phyloP scores from a whole-genome alignment of 345 rosid species.

The Rhizophora apiculata region DNA sequence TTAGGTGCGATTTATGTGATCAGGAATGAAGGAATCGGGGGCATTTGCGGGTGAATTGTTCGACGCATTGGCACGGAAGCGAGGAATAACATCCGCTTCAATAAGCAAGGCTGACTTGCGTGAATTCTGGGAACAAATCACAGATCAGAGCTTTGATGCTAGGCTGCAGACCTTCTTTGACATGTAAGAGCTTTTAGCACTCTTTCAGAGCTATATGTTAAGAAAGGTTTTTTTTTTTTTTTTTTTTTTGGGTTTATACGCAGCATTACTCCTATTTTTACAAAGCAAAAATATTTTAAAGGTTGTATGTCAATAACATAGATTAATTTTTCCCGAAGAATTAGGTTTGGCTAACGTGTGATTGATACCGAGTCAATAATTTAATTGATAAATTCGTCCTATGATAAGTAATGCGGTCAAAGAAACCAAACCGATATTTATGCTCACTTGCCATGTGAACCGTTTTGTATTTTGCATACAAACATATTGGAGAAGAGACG shows the following conservation, averaged over 20 bases:
- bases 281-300: no score
- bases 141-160: slow-evolving; percentile 67
- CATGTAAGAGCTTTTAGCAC: slow-evolving; percentile 41
- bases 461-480: no score
- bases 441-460: background rate
- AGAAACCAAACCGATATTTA: background rate
- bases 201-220: no score
- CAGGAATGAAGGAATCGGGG: slow-evolving; percentile 76
- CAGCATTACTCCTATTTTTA: no score
- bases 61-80: slow-evolving; percentile 63
- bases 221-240: no score
- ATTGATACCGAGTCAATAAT: no score
- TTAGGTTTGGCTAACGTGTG: no score
- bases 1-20: background rate
- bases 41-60: slow-evolving; percentile 63
- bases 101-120: slow-evolving; percentile 50
- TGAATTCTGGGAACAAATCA: slow-evolving; percentile 73
- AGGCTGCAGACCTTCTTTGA: slow-evolving; percentile 78
- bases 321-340: no score
- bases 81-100: slow-evolving; percentile 42
- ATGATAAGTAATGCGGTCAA: background rate
- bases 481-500: no score
- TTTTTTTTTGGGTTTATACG: no score
- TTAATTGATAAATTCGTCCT: no score
- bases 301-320: no score